Conservation (phyloP, 345 rosid species). For the Heritiera littoralis region DNA sequence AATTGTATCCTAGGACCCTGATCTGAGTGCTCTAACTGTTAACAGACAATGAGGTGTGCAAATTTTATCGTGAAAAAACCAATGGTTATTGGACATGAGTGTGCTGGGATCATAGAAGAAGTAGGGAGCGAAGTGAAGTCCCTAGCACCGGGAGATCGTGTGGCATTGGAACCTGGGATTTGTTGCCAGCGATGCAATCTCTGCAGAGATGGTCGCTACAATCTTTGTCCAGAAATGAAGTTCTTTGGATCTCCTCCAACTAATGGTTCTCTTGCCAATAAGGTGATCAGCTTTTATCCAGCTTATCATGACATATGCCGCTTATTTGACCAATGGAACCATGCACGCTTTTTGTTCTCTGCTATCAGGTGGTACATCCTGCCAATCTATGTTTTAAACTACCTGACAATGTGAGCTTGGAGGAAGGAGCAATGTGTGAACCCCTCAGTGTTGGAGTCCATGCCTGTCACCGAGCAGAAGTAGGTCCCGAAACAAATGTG, state of each 20-base stretch:
- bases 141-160: slow-evolving; percentile 53
- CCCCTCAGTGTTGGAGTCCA: slow-evolving; percentile 70
- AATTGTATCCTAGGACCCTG: background rate
- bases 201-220: slow-evolving; percentile 64
- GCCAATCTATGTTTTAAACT: slow-evolving; percentile 57
- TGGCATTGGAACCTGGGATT: slow-evolving; percentile 70
- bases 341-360: background rate
- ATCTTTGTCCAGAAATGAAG: slow-evolving; percentile 66
- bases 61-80: slow-evolving; percentile 66
- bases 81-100: slow-evolving; percentile 75
- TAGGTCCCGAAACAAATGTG: slow-evolving; percentile 52
- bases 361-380: slow-evolving; percentile 60
- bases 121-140: slow-evolving; percentile 54
- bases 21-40: background rate
- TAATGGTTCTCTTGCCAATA: slow-evolving; percentile 64
- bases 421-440: slow-evolving; percentile 80
- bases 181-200: slow-evolving; percentile 48
- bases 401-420: slow-evolving; percentile 63
- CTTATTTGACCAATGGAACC: background rate
- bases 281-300: slow-evolving; percentile 32
- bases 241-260: slow-evolving; percentile 70
- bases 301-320: background rate
- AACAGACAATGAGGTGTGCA: slow-evolving; percentile 65
- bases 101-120: slow-evolving; percentile 68
- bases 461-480: slow-evolving; percentile 56